Base-by-base conservation (phyloP, 2,329 filamentous ascomycete genomes). In the Claviceps citrina region DNA sequence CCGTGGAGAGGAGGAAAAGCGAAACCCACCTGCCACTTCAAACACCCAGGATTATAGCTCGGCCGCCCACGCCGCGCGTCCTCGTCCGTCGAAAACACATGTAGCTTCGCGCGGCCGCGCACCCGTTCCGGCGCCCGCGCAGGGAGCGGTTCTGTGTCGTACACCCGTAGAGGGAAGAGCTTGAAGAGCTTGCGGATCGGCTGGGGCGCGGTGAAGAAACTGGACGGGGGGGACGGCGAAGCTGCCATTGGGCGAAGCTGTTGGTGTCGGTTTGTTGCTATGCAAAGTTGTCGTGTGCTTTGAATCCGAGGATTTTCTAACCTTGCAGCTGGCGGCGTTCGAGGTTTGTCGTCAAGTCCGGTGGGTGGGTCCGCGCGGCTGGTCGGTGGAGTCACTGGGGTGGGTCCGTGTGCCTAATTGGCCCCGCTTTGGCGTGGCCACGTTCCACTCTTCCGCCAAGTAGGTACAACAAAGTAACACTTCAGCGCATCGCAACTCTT, bases 21-120 rank as follows among this genome's bases (percentile, higher is more conserved):
- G 12, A n/a, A 31, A 58, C 75, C 49, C 52, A 89, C 85, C 82
- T 96, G 91, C 86, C 86, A 96, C 66, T 89, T 94, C 54, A 96
- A 67, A 65, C 91, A 98, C 43, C 78, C 76, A 9, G 91, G 91
- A 57, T 96, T 96, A 63, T 81, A 93, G 47, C 84, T 93, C 20
- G 86, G 82, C 24, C 66, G 62, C 4, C 76, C 77, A 30, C 55
- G 54, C 41, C 59, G 57, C 26, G 77, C 81, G 51, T 76, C 80
- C n/a, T 70, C 63, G 1, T 73, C 64, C 12, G 70, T 74, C 44
- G 75, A 72, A 60, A 95, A 96, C 42, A 94, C 68, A 58, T 86
- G 86, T 7, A 98, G 66, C 8, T 74, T 69, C 45, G 71, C 67
- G 5, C 65, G 56, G 16, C 56, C 39, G 62, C 55, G 38, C 52